These are phyloP conservation scores for Ilyonectria sp. DNA, from an alignment of 2,329 filamentous ascomycete species.

Conservation along the genomic window DNA sequence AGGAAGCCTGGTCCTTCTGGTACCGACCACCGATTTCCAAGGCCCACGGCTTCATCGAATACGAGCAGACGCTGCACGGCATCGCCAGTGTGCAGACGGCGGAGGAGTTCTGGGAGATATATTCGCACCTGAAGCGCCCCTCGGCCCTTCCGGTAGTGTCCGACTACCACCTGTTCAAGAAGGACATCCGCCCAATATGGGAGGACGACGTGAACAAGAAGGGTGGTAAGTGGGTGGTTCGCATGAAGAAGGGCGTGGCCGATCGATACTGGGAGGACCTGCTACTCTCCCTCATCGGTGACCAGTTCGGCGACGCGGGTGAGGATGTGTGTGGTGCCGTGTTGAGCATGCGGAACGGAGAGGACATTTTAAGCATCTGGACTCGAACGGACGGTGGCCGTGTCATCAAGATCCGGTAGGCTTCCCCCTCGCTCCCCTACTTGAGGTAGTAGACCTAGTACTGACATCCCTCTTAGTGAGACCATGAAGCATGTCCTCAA, in stretches of 20 bases:
- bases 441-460: background rate
- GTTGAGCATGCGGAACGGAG: conserved; percentile 92
- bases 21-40: conserved; percentile 97
- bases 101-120: conserved; percentile 93
- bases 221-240: conserved; percentile 97
- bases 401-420: conserved; percentile 95
- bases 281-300: conserved; percentile 89
- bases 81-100: conserved; percentile 86
- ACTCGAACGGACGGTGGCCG: conserved; percentile 92
- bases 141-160: conserved; percentile 91
- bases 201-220: conserved; percentile 97
- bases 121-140: conserved; percentile 89
- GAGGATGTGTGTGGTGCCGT: conserved; percentile 97
- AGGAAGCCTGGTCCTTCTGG: conserved; percentile 96
- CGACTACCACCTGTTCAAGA: conserved; percentile 98
- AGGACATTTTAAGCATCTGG: conserved; percentile 99
- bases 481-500: conserved; percentile 92
- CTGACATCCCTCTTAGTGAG: conserved; percentile 72
- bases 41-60: conserved; percentile 88
- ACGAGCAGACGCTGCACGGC: conserved; percentile 94
- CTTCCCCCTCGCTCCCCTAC: conserved; percentile 29
- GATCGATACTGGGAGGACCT: conserved; percentile 98
- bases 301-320: conserved; percentile 92
- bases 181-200: conserved; percentile 97
- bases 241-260: conserved; percentile 96